Percentiles rank a stretch among this genome's conserved stretches.
phyloP scores from a whole-genome alignment of 1,139 yeast species.

The Suhomyces panamericanus region DNA sequence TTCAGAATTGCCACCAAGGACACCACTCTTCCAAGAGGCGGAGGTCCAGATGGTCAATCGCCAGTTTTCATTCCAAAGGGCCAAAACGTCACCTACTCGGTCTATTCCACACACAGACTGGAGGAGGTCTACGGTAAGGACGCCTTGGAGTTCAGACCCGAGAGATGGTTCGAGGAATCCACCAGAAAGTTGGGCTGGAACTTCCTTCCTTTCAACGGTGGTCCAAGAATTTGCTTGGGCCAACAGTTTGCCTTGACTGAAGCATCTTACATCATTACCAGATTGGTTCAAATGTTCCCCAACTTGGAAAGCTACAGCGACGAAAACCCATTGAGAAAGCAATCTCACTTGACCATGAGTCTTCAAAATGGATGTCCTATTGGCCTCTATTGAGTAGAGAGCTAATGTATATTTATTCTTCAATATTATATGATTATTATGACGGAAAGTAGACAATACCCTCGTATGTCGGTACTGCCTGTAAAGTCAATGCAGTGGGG shows the following conservation, averaged over 20 bases:
- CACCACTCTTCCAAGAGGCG: conserved; percentile 54
- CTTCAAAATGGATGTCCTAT: conserved; percentile 25
- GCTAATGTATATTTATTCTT: neutral
- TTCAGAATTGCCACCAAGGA: conserved; percentile 46
- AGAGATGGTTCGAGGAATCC: conserved; percentile 47
- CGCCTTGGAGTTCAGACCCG: conserved; percentile 48
- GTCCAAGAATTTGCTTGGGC: conserved; percentile 61
- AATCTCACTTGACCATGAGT: conserved; percentile 24
- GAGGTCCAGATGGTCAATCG: conserved; percentile 42
- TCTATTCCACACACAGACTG: conserved; percentile 49
- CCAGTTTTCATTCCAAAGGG: conserved; percentile 52
- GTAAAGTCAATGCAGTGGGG: too few relatives aligned
- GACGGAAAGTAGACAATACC: too few relatives aligned
- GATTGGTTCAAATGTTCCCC: conserved; percentile 32
- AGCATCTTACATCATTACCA: conserved; percentile 46
- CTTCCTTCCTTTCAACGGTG: conserved; percentile 58
- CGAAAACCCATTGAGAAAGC: conserved; percentile 37
- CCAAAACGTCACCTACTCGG: conserved; percentile 43
- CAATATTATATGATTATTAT: too few relatives aligned
- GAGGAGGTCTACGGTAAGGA: conserved; percentile 49
- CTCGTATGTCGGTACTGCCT: too few relatives aligned
- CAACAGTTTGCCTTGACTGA: conserved; percentile 62
- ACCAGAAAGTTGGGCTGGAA: conserved; percentile 49
- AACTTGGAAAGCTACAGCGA: conserved; percentile 13
- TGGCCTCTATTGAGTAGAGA: conserved; percentile 4